phyloP scores from a whole-genome alignment of 257 asterid species.

The Nicotiana otophora region DNA sequence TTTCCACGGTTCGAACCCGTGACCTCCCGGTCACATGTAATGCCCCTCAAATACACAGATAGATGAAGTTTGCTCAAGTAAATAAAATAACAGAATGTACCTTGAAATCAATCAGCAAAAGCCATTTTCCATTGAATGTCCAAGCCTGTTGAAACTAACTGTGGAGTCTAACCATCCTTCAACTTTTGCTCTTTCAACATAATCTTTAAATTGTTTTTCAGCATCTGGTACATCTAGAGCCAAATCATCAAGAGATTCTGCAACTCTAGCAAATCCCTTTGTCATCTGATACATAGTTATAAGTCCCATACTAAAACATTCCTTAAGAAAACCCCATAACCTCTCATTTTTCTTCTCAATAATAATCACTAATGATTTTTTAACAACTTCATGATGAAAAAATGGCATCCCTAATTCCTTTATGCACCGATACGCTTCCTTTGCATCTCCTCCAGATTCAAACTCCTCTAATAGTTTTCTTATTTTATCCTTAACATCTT shows the following conservation, averaged over 20 bases:
- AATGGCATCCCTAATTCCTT: slow-evolving; percentile 93
- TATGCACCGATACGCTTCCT: slow-evolving; percentile 85
- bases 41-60: not conserved
- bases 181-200: slow-evolving; percentile 40
- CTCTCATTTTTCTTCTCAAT: slow-evolving; percentile 75
- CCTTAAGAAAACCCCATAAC: slow-evolving; percentile 54
- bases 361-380: slow-evolving; percentile 53
- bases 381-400: slow-evolving; percentile 90
- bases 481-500: slow-evolving; percentile 80
- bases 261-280: slow-evolving; percentile 68
- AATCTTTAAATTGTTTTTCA: slow-evolving; percentile 41
- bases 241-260: slow-evolving; percentile 71
- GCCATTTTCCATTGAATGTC: slow-evolving; percentile 34
- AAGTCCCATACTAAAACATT: slow-evolving; percentile 70
- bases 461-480: slow-evolving; percentile 65
- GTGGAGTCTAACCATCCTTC: slow-evolving; percentile 80
- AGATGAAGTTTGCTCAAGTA: not conserved
- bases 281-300: slow-evolving; percentile 74
- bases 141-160: slow-evolving; percentile 26
- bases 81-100: not conserved
- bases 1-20: too few species aligned
- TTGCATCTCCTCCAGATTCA: slow-evolving; percentile 70
- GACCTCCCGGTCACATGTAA: too few species aligned
- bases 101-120: slow-evolving; percentile 13
- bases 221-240: slow-evolving; percentile 95